Evolutionary conservation across 768 basidiomycete genomes (phyloP), one percentile per base, ranked within the genome.

Genomic region (Agrocybe pediades): DNA sequence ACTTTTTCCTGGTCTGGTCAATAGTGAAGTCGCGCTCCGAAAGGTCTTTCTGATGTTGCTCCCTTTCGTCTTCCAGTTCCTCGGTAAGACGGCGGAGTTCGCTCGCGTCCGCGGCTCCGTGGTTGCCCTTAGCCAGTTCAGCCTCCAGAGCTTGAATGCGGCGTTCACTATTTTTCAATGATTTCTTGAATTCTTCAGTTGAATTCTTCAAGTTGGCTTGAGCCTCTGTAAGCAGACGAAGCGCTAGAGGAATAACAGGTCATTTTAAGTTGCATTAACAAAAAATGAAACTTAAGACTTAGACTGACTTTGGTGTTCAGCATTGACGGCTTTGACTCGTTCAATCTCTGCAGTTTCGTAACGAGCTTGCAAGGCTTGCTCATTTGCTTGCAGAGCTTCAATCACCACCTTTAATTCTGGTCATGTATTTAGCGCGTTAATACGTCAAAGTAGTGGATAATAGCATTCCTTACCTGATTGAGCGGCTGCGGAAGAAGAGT

Each of bases 1-100:
- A 92, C 66, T 90, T 92, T 77, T 92, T 90, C 56, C 87, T 81
- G 2, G 90, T 91, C 66, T 92, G 90, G 58, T 91, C 86, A 26
- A 82, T 78, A 9, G 86, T 73, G 65, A 91, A 90, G 67, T 92
- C 90, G 5, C 88, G 81, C 56, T 92, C 88, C 1, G 82, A 75
- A n/a, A 92, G 77, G 57, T 92, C 89, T 61, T 92, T 87, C 64
- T 85, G 83, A 63, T 92, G 85, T 50, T 86, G 86, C 53, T 88
- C 83, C 56, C 88, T 80, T 65, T 89, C 87, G 53, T 90, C 87
- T 57, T 91, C 87, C 62, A 93, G 75, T 63, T 90, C 87, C 53
- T 88, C 88, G 1, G 82, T 75, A n/a, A 92, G 72, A 21, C 87
- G 82, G 25, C 85, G 80, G 36, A 88, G 79, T 19, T 84, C 67